Conservation (phyloP, 495 filamentous ascomycete genomes). For the Hapsidospora chrysogenum region DNA sequence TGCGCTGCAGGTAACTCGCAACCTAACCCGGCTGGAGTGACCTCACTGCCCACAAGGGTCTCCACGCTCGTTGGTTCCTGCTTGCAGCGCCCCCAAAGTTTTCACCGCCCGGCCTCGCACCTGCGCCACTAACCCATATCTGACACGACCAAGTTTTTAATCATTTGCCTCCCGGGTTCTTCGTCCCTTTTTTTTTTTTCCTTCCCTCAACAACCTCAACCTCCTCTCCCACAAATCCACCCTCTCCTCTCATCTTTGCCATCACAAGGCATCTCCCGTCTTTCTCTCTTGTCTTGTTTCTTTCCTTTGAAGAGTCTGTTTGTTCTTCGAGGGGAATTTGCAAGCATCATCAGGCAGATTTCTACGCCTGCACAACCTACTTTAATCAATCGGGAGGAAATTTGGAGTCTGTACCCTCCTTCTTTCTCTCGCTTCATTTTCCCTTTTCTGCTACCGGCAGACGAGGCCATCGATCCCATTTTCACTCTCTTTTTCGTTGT, state of each 20-base stretch:
- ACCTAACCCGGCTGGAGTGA: no score
- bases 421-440: conserved; percentile 6
- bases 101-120: no score
- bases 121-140: no score
- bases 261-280: conserved; percentile 6
- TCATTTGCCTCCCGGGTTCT: conserved; percentile 8
- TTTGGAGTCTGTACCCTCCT: conserved; percentile 5
- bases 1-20: no score
- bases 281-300: conserved; percentile 11
- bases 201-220: conserved; percentile 3
- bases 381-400: conserved; percentile 7
- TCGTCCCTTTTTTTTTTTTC: conserved; percentile 6
- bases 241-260: neutral
- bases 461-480: neutral
- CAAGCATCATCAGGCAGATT: conserved; percentile 16
- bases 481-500: conserved; percentile 2
- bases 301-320: conserved; percentile 24
- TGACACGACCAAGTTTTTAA: conserved; percentile 4
- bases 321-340: conserved; percentile 25
- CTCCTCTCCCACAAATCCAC: conserved; percentile 3
- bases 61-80: no score
- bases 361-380: conserved; percentile 14
- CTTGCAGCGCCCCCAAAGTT: no score
- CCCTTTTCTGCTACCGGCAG: conserved; percentile 7
- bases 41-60: no score